phyloP scores from a whole-genome alignment of 768 basidiomycete genomes.

The Tylopilus sp. region DNA sequence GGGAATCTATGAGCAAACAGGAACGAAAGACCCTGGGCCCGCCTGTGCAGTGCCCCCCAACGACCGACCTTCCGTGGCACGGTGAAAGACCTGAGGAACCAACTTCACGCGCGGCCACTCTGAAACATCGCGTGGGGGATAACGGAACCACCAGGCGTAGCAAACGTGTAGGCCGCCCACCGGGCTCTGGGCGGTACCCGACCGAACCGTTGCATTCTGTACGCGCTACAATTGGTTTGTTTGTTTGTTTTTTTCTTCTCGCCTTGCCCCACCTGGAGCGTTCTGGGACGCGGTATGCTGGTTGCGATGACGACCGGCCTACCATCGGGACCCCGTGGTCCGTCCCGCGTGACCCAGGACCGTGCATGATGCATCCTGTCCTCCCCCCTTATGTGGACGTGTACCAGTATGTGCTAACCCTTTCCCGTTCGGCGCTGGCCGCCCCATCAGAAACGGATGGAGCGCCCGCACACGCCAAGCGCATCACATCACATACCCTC shows the following conservation, averaged over 20 bases:
- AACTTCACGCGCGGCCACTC: not conserved
- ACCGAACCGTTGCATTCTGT: no score
- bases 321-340: conserved; percentile 2
- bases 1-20: not conserved
- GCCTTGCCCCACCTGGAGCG: no score
- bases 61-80: not conserved
- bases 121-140: not conserved
- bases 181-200: not conserved
- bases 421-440: conserved; percentile 13
- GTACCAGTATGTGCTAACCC: no score
- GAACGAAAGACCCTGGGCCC: not conserved
- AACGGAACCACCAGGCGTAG: not conserved
- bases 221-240: no score
- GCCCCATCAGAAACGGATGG: not conserved
- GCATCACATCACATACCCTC: conserved; percentile 1
- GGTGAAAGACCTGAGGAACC: not conserved
- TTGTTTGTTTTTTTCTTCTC: no score
- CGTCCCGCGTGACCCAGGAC: conserved; percentile 32
- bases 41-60: not conserved
- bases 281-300: not conserved
- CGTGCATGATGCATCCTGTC: conserved; percentile 4
- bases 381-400: no score
- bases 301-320: conserved; percentile 32
- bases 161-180: not conserved
- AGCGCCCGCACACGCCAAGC: not conserved